phyloP scores from a whole-genome alignment of 208 protist genomes.

The Borovskyia barvae region DNA sequence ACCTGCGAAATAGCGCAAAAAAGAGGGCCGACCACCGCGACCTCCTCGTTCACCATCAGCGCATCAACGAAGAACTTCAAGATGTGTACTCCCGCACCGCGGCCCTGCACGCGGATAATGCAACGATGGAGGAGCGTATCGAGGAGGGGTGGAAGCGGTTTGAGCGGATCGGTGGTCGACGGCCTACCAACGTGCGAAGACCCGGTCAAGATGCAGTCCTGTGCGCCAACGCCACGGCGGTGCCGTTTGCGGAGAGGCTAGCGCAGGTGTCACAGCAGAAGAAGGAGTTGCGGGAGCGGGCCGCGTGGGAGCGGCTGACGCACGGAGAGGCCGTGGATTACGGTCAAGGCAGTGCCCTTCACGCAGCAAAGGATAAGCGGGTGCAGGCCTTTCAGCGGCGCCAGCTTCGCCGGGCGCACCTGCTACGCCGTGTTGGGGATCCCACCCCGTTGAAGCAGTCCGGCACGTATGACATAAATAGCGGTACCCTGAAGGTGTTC shows the following conservation, averaged over 20 bases:
- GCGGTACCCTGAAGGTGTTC: constrained; percentile 71
- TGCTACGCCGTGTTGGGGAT: constrained; percentile 76
- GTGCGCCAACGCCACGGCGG: constrained; percentile 43
- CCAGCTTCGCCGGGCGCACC: constrained; percentile 71
- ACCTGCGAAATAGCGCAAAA: constrained; percentile 41
- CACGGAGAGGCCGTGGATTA: constrained; percentile 82
- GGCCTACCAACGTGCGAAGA: constrained; percentile 36
- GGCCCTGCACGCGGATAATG: constrained; percentile 59
- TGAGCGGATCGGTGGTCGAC: constrained; percentile 76
- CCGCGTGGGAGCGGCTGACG: constrained; percentile 65
- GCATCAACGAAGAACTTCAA: constrained; percentile 78
- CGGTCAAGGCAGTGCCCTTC: constrained; percentile 62
- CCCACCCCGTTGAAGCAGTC: constrained; percentile 85
- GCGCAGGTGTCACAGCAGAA: constrained; percentile 52
- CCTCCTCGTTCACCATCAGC: constrained; percentile 87
- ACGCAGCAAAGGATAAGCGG: constrained; percentile 73
- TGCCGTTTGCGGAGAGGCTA: constrained; percentile 71
- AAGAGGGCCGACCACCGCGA: constrained; percentile 60
- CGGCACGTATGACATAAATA: constrained; percentile 62
- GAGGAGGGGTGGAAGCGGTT: constrained; percentile 81
- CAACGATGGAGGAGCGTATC: constrained; percentile 89
- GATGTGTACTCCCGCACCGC: constrained; percentile 81
- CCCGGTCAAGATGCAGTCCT: constrained; percentile 31
- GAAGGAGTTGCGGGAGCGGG: constrained; percentile 50
- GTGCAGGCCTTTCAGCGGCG: constrained; percentile 63